A percentile compares a stretch with the other conserved stretches of the same genome.
phyloP scores from a whole-genome alignment of 129 eudicot genomes.

The Mikania micrantha region DNA sequence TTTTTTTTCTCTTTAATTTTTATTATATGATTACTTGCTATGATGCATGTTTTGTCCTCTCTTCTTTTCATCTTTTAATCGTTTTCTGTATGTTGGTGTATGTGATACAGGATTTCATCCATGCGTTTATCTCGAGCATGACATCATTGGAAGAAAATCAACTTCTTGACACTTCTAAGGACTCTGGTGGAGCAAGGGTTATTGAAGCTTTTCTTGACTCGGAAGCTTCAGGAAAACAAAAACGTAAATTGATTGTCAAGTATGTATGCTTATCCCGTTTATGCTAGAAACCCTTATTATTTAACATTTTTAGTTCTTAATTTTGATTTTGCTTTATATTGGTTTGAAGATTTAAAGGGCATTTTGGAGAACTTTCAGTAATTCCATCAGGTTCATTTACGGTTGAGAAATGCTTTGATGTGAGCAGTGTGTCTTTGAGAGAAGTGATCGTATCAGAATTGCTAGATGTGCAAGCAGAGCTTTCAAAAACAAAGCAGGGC shows the following conservation, averaged over 20 bases:
- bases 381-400: conserved; percentile 80
- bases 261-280: conserved; percentile 24
- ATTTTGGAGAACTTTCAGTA: conserved; percentile 78
- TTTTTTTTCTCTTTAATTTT: background rate
- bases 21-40: background rate
- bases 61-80: background rate
- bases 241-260: conserved; percentile 72
- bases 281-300: background rate
- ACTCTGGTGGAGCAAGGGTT: conserved; percentile 87
- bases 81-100: conserved; percentile 10
- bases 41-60: background rate
- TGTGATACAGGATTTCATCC: conserved; percentile 63
- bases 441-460: conserved; percentile 81
- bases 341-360: conserved; percentile 67
- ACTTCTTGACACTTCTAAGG: conserved; percentile 57
- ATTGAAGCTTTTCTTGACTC: conserved; percentile 91
- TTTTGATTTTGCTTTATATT: background rate
- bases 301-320: background rate
- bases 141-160: conserved; percentile 69
- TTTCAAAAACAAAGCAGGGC: conserved; percentile 86
- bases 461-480: conserved; percentile 56
- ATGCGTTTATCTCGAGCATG: conserved; percentile 68
- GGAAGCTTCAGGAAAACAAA: conserved; percentile 66
- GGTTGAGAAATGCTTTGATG: conserved; percentile 72
- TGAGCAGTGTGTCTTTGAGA: conserved; percentile 47